These are phyloP conservation scores for Pulveroboletus sp. DNA, from an alignment of 768 basidiomycete species.

Conservation along the genomic window DNA sequence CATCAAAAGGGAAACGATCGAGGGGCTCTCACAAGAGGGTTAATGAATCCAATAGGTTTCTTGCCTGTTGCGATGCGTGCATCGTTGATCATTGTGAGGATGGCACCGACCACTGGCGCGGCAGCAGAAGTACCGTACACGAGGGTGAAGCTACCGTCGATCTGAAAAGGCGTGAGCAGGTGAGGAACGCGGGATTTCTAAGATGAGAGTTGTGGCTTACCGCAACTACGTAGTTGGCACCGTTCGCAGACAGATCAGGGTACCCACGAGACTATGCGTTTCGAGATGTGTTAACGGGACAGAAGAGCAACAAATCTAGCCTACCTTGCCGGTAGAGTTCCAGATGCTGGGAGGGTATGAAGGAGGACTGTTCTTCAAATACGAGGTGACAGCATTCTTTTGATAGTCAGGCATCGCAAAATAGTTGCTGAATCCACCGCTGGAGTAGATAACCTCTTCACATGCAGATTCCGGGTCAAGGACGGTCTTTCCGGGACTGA, in stretches of 20 bases:
- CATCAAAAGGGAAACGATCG: background rate
- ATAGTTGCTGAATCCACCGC: conserved; percentile 55
- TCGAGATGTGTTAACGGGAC: conserved; percentile 10
- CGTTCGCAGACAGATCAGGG: conserved; percentile 60
- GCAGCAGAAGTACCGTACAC: conserved; percentile 59
- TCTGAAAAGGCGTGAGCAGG: conserved; percentile 15
- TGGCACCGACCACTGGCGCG: conserved; percentile 58
- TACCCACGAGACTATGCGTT: conserved; percentile 50
- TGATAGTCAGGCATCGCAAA: conserved; percentile 58
- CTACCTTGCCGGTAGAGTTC: conserved; percentile 44
- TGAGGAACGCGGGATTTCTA: conserved; percentile 15
- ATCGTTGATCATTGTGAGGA: conserved; percentile 63
- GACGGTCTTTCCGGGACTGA: conserved; percentile 43
- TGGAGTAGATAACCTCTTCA: conserved; percentile 44
- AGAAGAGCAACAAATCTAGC: conserved; percentile 2
- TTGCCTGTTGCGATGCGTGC: conserved; percentile 47
- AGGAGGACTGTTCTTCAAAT: conserved; percentile 42
- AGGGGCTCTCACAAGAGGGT: conserved; percentile 45
- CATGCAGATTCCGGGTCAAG: conserved; percentile 46
- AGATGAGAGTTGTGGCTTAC: conserved; percentile 8
- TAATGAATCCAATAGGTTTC: conserved; percentile 56
- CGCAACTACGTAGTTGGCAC: conserved; percentile 34
- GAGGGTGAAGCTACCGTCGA: conserved; percentile 37
- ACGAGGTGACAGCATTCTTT: conserved; percentile 40
- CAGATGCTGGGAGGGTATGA: conserved; percentile 40